Percentiles rank a stretch among this genome's conserved stretches.
phyloP scores from a whole-genome alignment of 2,329 filamentous ascomycete species.

The Cercospora sojina region DNA sequence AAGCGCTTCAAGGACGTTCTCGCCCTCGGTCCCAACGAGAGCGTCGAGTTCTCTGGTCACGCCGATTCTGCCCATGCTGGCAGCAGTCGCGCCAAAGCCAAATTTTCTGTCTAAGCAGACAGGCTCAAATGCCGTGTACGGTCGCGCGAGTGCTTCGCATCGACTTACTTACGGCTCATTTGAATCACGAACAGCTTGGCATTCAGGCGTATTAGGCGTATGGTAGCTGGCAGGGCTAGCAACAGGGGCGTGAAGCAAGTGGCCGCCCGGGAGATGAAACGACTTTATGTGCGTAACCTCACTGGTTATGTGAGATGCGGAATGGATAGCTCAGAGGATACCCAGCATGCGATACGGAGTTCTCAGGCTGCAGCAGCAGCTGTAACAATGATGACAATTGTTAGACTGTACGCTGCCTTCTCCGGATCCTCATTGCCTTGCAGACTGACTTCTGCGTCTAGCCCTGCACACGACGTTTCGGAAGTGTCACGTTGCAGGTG shows the following conservation, averaged over 20 bases:
- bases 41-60: constrained; percentile 93
- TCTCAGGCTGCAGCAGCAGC: constrained; percentile 12
- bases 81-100: constrained; percentile 93
- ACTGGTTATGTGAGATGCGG: constrained; percentile 21
- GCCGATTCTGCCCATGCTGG: constrained; percentile 90
- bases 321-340: constrained; percentile 24
- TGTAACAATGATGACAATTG: constrained; percentile 3
- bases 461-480: neutral
- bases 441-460: neutral
- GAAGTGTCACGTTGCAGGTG: neutral
- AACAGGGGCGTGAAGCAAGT: constrained; percentile 38
- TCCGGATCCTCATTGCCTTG: neutral
- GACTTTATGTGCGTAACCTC: constrained; percentile 19
- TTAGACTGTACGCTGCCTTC: neutral
- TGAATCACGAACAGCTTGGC: constrained; percentile 24
- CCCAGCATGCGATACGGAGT: constrained; percentile 22
- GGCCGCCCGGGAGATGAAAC: constrained; percentile 33
- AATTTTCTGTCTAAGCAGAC: constrained; percentile 69
- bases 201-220: constrained; percentile 25
- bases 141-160: constrained; percentile 8
- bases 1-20: constrained; percentile 90
- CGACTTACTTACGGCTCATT: constrained; percentile 10
- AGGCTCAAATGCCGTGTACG: constrained; percentile 1
- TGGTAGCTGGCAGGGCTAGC: constrained; percentile 27
- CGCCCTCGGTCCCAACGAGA: constrained; percentile 71